Conservation (phyloP, 768 basidiomycete genomes). For the Amanita exitialis region DNA sequence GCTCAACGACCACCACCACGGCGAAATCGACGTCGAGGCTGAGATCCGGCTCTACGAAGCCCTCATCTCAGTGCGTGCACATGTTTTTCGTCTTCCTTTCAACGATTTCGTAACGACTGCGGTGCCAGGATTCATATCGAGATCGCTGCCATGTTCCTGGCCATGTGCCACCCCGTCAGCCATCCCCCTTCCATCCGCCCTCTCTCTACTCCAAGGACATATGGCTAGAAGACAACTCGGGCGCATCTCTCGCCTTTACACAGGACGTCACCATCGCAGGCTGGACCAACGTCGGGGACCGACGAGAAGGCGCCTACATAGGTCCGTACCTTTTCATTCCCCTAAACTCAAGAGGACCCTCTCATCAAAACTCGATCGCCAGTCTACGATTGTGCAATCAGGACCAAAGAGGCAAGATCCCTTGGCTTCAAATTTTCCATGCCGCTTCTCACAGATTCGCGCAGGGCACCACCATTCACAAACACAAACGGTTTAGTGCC, state of each 20-base stretch:
- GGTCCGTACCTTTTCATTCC: conserved; percentile 33
- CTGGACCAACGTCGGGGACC: conserved; percentile 57
- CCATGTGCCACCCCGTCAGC: no score
- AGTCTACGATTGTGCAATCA: conserved; percentile 67
- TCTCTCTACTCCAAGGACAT: conserved; percentile 60
- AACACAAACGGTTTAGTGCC: conserved; percentile 18
- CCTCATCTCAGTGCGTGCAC: conserved; percentile 32
- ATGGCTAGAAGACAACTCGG: conserved; percentile 52
- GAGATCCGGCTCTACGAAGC: conserved; percentile 60
- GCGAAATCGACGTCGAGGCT: conserved; percentile 56
- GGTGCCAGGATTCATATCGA: no score
- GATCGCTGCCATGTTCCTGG: no score
- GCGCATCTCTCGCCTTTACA: conserved; percentile 46
- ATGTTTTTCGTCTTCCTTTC: no score
- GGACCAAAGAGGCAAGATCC: conserved; percentile 41
- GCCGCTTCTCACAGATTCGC: no score
- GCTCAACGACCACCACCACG: conserved; percentile 22
- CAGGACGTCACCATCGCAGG: conserved; percentile 56
- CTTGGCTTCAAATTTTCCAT: not conserved
- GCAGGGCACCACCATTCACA: conserved; percentile 54
- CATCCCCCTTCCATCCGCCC: conserved; percentile 21
- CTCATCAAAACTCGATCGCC: conserved; percentile 1
- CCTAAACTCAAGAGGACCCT: not conserved
- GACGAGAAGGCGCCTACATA: conserved; percentile 41
- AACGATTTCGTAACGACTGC: no score